These are phyloP conservation scores for Metschnikowia anglica DNA, from an alignment of 805 yeast genomes.

Conservation along the genomic window DNA sequence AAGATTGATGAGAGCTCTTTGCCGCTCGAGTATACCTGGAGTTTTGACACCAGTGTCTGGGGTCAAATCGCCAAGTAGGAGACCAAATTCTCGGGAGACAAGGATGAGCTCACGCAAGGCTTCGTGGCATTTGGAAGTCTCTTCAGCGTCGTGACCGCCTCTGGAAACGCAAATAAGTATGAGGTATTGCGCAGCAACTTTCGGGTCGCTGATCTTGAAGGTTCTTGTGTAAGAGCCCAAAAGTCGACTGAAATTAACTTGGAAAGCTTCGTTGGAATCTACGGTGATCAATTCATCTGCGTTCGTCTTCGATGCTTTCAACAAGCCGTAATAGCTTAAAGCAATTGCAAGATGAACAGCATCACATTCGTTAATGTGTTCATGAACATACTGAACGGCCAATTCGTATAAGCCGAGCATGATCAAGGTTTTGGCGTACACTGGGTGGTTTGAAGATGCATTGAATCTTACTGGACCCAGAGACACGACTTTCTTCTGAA, in stretches of 20 bases:
- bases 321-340: conserved; percentile 67
- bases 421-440: conserved; percentile 71
- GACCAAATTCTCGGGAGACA: conserved; percentile 79
- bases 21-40: conserved; percentile 82
- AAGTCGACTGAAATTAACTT: conserved; percentile 56
- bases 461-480: conserved; percentile 75
- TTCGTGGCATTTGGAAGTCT: conserved; percentile 64
- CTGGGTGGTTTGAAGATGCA: conserved; percentile 59
- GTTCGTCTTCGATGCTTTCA: conserved; percentile 46
- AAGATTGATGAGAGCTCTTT: conserved; percentile 63
- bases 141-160: conserved; percentile 40
- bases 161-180: conserved; percentile 59
- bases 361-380: conserved; percentile 68
- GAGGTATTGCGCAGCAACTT: conserved; percentile 88
- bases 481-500: conserved; percentile 68
- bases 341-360: conserved; percentile 89
- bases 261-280: conserved; percentile 33
- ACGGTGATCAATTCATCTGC: conserved; percentile 38
- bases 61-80: conserved; percentile 79
- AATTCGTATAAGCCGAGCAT: conserved; percentile 78
- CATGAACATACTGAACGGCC: conserved; percentile 66
- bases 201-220: conserved; percentile 83
- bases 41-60: conserved; percentile 65
- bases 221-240: conserved; percentile 79
- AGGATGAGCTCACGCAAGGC: conserved; percentile 81